A percentile compares a stretch with the other conserved stretches of the same genome.
Conservation (phyloP, 331 rosid species). For the Malus hybrid region DNA sequence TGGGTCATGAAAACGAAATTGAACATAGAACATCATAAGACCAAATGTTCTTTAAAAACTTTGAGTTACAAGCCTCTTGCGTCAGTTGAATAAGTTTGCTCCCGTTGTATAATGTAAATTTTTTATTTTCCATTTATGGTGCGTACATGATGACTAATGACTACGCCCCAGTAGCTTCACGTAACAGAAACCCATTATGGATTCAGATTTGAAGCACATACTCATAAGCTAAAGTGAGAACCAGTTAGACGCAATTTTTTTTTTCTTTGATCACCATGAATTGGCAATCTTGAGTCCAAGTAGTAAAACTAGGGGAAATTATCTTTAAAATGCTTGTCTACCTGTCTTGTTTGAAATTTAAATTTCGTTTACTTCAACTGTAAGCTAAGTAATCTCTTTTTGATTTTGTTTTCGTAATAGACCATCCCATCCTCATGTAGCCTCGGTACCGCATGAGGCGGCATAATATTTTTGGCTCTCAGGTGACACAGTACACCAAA, state of each 20-base stretch:
- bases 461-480: too few relatives aligned
- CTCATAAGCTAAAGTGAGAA: not conserved
- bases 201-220: not conserved
- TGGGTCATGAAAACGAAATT: too few relatives aligned
- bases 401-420: fast-evolving
- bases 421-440: too few relatives aligned
- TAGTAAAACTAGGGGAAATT: too few relatives aligned
- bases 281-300: not conserved
- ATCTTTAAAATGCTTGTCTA: not conserved
- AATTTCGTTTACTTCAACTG: not conserved
- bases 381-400: not conserved
- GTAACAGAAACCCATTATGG: not conserved
- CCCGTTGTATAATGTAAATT: not conserved
- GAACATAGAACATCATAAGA: too few relatives aligned
- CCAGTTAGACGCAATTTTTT: not conserved
- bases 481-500: too few relatives aligned
- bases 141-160: not conserved
- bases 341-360: not conserved
- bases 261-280: not conserved
- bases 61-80: not conserved
- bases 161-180: not conserved
- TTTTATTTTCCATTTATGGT: not conserved
- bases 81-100: not conserved
- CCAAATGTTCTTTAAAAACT: not conserved
- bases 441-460: too few relatives aligned